A percentile compares a stretch with the other conserved stretches of the same genome.
Conservation (phyloP, 257 asterid species). For the Jacaranda copaia region DNA sequence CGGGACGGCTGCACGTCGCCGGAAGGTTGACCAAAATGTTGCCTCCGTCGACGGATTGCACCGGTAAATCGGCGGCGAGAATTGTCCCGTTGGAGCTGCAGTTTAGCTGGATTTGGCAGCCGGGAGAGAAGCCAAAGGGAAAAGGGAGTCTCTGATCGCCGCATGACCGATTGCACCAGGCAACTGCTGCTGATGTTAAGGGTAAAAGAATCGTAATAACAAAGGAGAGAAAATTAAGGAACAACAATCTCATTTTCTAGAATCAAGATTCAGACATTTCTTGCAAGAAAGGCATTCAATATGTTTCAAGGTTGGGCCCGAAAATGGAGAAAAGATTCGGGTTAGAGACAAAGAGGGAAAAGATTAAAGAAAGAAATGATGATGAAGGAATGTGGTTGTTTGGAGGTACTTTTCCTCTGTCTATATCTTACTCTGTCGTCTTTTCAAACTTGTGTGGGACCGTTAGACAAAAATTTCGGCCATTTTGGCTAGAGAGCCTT, state of each 20-base stretch:
- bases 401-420: constrained; percentile 33
- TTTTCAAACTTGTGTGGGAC: constrained; percentile 42
- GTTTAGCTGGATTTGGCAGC: constrained; percentile 67
- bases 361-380: not conserved
- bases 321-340: not conserved
- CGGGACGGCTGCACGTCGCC: constrained; percentile 67
- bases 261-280: not conserved
- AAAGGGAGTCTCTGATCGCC: constrained; percentile 53
- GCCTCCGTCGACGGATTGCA: constrained; percentile 47
- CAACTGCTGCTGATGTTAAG: constrained; percentile 28
- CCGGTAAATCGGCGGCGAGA: constrained; percentile 49
- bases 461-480: not conserved
- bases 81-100: constrained; percentile 63
- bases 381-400: not conserved
- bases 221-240: constrained; percentile 9
- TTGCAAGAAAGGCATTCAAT: not conserved
- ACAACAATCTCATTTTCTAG: constrained; percentile 34
- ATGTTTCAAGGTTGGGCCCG: no score
- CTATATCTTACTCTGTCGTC: constrained; percentile 27
- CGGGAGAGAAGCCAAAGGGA: constrained; percentile 80
- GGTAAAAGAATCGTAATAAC: constrained; percentile 23
- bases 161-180: constrained; percentile 60
- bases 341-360: not conserved
- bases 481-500: not conserved
- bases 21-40: constrained; percentile 54